Evolutionary conservation across 2,329 filamentous ascomycete genomes (phyloP).

Genomic region (Beauveria pseudobassiana): DNA sequence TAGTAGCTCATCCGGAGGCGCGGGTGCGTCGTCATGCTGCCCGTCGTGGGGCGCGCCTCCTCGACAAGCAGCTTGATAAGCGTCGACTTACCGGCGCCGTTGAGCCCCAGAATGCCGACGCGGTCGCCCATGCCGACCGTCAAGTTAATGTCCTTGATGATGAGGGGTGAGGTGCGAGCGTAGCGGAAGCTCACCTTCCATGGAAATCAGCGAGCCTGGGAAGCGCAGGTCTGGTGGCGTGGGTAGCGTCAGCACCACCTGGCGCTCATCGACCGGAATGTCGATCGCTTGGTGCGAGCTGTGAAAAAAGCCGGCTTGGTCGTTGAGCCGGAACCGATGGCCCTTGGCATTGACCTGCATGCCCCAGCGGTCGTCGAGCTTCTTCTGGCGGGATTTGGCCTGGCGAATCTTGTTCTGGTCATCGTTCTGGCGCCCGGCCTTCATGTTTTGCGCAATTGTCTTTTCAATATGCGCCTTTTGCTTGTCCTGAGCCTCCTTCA

Average conservation of each 20-base stretch:
- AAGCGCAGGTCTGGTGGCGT: slow-evolving; percentile 64
- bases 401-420: slow-evolving; percentile 83
- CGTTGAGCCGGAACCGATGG: slow-evolving; percentile 73
- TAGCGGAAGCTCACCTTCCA: slow-evolving; percentile 65
- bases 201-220: slow-evolving; percentile 62
- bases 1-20: slow-evolving; percentile 68
- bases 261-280: slow-evolving; percentile 55
- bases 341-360: slow-evolving; percentile 66
- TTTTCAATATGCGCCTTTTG: slow-evolving; percentile 76
- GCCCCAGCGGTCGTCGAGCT: slow-evolving; percentile 74
- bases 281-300: slow-evolving; percentile 61
- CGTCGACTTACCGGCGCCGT: slow-evolving; percentile 77
- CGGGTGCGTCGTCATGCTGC: slow-evolving; percentile 58
- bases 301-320: slow-evolving; percentile 55
- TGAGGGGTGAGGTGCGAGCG: slow-evolving; percentile 24
- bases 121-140: slow-evolving; percentile 67
- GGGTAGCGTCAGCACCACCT: slow-evolving; percentile 50
- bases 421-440: slow-evolving; percentile 66
- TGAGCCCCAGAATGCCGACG: slow-evolving; percentile 69
- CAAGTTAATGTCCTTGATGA: slow-evolving; percentile 58
- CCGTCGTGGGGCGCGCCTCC: slow-evolving; percentile 48
- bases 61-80: slow-evolving; percentile 65
- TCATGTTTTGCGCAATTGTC: slow-evolving; percentile 66
- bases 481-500: slow-evolving; percentile 76
- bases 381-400: slow-evolving; percentile 77